Conservation (phyloP, 306 rosid genomes). For the Acacia crassicarpa region DNA sequence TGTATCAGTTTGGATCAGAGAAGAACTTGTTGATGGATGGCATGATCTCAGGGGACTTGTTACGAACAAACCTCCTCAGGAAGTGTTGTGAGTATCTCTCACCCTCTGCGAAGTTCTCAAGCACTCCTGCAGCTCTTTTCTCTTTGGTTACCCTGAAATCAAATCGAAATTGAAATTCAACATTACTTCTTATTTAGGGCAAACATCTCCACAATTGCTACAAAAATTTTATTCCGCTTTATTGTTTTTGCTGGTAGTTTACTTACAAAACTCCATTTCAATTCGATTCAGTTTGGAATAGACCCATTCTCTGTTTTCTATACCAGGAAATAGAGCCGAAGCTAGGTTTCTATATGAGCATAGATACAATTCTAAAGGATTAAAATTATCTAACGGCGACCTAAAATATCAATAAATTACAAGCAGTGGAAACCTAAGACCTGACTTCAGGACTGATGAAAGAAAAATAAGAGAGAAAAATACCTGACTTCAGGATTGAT, state of each 20-base stretch:
- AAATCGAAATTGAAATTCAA: conserved; percentile 23
- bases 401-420: background rate
- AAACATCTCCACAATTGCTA: background rate
- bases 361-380: background rate
- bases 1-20: conserved; percentile 69
- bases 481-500: conserved; percentile 94
- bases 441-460: too few species aligned
- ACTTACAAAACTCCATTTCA: background rate
- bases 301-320: background rate
- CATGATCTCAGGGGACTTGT: conserved; percentile 67
- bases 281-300: background rate
- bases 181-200: background rate
- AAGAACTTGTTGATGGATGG: conserved; percentile 82
- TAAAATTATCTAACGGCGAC: background rate
- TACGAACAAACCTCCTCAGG: conserved; percentile 73
- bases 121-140: conserved; percentile 87
- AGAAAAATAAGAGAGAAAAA: background rate
- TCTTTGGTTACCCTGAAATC: conserved; percentile 70
- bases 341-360: background rate
- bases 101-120: conserved; percentile 68
- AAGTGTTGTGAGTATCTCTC: conserved; percentile 49
- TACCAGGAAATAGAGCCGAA: background rate
- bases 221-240: background rate
- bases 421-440: background rate
- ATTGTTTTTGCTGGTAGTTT: background rate